Conservation (phyloP, 495 filamentous ascomycete species). For the Penicillium odoratum region DNA sequence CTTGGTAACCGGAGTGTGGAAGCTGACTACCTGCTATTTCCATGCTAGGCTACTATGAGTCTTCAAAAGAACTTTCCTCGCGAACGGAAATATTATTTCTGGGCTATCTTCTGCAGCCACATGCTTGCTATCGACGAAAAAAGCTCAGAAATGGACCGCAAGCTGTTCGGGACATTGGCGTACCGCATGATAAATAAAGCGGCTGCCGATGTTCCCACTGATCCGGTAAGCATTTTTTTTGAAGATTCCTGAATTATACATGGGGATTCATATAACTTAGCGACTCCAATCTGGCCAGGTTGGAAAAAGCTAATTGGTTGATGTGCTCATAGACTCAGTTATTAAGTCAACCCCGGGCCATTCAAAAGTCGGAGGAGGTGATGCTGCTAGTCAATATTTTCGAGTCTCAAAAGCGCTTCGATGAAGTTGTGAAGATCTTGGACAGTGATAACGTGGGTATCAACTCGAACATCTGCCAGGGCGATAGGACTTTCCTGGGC, state of each 20-base stretch:
- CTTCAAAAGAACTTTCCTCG: slow-evolving; percentile 59
- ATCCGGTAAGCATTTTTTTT: slow-evolving; percentile 36
- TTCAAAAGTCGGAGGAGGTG: slow-evolving; percentile 56
- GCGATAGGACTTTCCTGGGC: slow-evolving; percentile 51
- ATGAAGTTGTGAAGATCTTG: slow-evolving; percentile 52
- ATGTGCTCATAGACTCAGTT: slow-evolving; percentile 36
- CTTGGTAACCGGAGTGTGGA: background rate
- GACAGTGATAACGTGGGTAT: slow-evolving; percentile 52
- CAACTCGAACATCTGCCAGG: slow-evolving; percentile 50
- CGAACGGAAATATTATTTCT: slow-evolving; percentile 57
- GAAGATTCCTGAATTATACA: background rate
- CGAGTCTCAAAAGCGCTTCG: slow-evolving; percentile 41
- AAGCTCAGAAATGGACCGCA: slow-evolving; percentile 49
- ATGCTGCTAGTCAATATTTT: slow-evolving; percentile 55
- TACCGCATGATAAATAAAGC: slow-evolving; percentile 62
- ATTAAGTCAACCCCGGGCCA: slow-evolving; percentile 49
- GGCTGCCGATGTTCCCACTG: slow-evolving; percentile 48
- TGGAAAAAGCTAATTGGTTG: slow-evolving; percentile 18
- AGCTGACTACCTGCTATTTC: background rate
- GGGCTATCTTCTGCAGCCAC: slow-evolving; percentile 55
- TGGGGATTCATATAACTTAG: background rate
- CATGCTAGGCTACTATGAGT: slow-evolving; percentile 53
- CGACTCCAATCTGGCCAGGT: background rate
- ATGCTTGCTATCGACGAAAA: slow-evolving; percentile 37
- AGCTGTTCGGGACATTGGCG: slow-evolving; percentile 57